Evolutionary conservation across 805 yeast genomes (phyloP).

Genomic region (Nakazawaea anatomiae): DNA sequence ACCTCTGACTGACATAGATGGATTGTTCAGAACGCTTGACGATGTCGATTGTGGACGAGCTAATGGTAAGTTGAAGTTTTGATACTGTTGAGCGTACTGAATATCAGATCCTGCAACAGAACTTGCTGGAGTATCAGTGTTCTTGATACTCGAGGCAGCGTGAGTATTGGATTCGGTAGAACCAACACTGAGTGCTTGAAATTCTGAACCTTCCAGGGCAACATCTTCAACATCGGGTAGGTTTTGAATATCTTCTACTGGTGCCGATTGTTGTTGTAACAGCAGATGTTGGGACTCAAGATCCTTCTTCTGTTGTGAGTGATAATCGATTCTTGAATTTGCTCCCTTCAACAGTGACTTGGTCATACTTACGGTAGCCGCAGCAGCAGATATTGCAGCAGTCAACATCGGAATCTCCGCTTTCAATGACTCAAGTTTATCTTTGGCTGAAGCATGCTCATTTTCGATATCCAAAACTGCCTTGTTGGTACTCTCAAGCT

Average conservation of each 20-base stretch:
- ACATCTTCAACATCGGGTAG: background rate
- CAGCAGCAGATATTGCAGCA: conserved; percentile 20
- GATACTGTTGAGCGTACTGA: conserved; percentile 30
- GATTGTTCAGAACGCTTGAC: conserved; percentile 87
- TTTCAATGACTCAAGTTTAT: conserved; percentile 23
- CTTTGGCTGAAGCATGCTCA: conserved; percentile 36
- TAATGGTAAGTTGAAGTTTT: conserved; percentile 33
- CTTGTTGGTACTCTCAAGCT: conserved; percentile 20
- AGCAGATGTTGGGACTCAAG: conserved; percentile 10
- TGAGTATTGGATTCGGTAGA: conserved; percentile 13
- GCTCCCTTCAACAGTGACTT: conserved; percentile 10
- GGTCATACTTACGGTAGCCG: conserved; percentile 16
- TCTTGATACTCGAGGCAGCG: conserved; percentile 18
- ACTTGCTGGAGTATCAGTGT: conserved; percentile 38
- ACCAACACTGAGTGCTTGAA: conserved; percentile 26
- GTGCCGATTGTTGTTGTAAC: conserved; percentile 1
- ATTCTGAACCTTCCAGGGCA: conserved; percentile 28
- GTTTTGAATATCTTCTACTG: background rate
- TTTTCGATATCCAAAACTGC: conserved; percentile 25
- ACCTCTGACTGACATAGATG: conserved; percentile 86
- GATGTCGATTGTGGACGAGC: conserved; percentile 75
- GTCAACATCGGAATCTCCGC: conserved; percentile 23
- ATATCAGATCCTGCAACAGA: conserved; percentile 44
- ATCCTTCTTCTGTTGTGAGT: conserved; percentile 8
- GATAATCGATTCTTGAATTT: conserved; percentile 3